These are phyloP conservation scores for Lunularia cruciata DNA, from an alignment of 225 moss, liverwort and hornwort species.

Conservation along the genomic window DNA sequence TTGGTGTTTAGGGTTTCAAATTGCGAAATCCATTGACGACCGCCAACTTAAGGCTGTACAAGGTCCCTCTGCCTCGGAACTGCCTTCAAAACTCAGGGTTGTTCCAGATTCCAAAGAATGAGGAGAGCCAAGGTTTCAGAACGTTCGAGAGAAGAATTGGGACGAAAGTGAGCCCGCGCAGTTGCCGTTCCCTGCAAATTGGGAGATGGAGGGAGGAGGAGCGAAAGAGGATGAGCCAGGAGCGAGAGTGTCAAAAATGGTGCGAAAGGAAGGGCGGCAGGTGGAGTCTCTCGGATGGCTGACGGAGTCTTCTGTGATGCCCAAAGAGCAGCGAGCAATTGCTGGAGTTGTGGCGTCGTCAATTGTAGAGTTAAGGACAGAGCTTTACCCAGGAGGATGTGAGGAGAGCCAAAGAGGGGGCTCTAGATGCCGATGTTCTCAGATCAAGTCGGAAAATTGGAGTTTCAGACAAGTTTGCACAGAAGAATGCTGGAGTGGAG, in stretches of 20 bases:
- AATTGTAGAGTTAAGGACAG: conserved; percentile 85
- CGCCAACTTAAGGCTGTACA: no score
- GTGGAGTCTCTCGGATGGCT: conserved; percentile 99
- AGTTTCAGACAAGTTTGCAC: conserved; percentile 52
- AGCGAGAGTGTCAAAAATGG: conserved; percentile 26
- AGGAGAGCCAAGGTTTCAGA: no score
- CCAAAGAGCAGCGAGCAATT: conserved; percentile 81
- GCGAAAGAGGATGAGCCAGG: conserved; percentile 7
- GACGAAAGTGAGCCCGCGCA: no score
- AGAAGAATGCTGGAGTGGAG: conserved; percentile 79
- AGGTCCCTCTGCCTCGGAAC: no score
- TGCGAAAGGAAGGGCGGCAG: conserved; percentile 42
- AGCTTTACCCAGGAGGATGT: conserved; percentile 87
- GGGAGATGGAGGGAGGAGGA: conserved; percentile 22
- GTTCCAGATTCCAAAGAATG: no score
- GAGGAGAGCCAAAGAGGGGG: conserved; percentile 78
- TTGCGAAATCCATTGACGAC: no score
- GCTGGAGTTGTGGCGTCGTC: conserved; percentile 88
- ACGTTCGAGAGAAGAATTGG: no score
- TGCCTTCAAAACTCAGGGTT: no score
- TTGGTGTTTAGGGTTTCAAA: no score
- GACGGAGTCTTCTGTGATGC: conserved; percentile 94
- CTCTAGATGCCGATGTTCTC: conserved; percentile 53
- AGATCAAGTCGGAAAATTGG: conserved; percentile 60
- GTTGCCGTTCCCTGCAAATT: no score